These are phyloP conservation scores for Ocimum tenuiflorum DNA, from an alignment of 257 asterid genomes.

Conservation along the genomic window DNA sequence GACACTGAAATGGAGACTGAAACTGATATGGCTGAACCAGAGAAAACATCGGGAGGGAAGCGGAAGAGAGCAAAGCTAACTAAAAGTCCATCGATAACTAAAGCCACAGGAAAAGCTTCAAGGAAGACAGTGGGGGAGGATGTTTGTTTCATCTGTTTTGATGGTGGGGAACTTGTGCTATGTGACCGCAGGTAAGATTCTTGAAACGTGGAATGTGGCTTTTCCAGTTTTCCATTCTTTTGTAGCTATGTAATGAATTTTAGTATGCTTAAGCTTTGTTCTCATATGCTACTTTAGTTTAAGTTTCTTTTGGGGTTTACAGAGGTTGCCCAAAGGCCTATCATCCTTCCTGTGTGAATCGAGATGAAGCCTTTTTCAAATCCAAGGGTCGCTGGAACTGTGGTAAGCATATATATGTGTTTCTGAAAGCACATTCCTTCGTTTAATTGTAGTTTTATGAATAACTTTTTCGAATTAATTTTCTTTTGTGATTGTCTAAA, in stretches of 20 bases:
- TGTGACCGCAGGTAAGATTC: constrained; percentile 80
- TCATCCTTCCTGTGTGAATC: constrained; percentile 85
- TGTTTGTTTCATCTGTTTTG: constrained; percentile 97
- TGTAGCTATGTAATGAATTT: no score
- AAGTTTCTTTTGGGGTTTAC: constrained; percentile 24
- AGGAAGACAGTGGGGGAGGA: constrained; percentile 66
- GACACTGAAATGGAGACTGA: constrained; percentile 75
- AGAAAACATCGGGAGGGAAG: constrained; percentile 55
- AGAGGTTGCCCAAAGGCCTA: constrained; percentile 98
- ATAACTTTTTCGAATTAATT: background rate
- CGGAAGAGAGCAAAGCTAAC: constrained; percentile 60
- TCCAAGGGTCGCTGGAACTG: constrained; percentile 96
- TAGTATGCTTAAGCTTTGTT: background rate
- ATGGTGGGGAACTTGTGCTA: constrained; percentile 85
- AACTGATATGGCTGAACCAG: constrained; percentile 52
- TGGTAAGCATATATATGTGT: constrained; percentile 41
- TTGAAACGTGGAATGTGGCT: background rate
- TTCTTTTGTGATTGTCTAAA: background rate
- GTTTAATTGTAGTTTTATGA: background rate
- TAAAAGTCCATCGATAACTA: constrained; percentile 40
- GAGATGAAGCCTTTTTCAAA: constrained; percentile 85
- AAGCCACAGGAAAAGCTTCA: constrained; percentile 35
- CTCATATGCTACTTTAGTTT: constrained; percentile 2
- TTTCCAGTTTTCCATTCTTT: background rate
- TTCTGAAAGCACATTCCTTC: background rate